Evolutionary conservation across 148 eudicot genomes (phyloP).

Genomic region (Vaccinium macrocarpon): DNA sequence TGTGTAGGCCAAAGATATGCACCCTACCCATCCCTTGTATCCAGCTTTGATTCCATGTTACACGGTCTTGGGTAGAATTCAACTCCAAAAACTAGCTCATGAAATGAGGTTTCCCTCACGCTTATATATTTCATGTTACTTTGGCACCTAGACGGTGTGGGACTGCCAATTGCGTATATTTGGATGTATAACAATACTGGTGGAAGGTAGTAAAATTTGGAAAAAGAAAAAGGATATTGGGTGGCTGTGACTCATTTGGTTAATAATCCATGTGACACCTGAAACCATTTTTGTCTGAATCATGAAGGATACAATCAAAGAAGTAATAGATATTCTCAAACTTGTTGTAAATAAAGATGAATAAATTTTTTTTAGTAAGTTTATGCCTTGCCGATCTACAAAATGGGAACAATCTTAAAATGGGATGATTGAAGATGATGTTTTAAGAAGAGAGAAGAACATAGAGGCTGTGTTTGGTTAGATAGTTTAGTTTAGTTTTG

Average conservation of each 20-base stretch:
- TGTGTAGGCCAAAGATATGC: too few species aligned
- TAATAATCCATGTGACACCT: not conserved
- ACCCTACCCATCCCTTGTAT: too few species aligned
- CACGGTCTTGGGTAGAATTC: too few species aligned
- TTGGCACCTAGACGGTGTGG: too few species aligned
- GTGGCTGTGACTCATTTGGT: not conserved
- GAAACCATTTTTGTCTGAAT: not conserved
- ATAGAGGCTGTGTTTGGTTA: too few species aligned
- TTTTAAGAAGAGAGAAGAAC: slow-evolving; percentile 1
- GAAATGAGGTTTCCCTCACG: too few species aligned
- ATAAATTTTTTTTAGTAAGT: not conserved
- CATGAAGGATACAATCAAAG: not conserved
- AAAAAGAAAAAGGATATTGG: not conserved
- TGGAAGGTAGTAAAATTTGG: not conserved
- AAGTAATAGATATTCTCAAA: not conserved
- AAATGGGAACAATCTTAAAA: not conserved
- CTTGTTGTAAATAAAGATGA: too few species aligned
- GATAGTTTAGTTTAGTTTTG: too few species aligned
- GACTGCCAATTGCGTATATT: not conserved
- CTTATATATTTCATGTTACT: too few species aligned
- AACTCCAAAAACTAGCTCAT: too few species aligned
- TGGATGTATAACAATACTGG: not conserved
- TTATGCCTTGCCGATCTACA: not conserved
- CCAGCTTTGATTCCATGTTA: too few species aligned
- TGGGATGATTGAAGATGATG: not conserved